Percentiles rank a stretch among this genome's conserved stretches.
Evolutionary conservation across 2,329 filamentous ascomycete genomes (phyloP).

Genomic region (Aspergillus candidus): DNA sequence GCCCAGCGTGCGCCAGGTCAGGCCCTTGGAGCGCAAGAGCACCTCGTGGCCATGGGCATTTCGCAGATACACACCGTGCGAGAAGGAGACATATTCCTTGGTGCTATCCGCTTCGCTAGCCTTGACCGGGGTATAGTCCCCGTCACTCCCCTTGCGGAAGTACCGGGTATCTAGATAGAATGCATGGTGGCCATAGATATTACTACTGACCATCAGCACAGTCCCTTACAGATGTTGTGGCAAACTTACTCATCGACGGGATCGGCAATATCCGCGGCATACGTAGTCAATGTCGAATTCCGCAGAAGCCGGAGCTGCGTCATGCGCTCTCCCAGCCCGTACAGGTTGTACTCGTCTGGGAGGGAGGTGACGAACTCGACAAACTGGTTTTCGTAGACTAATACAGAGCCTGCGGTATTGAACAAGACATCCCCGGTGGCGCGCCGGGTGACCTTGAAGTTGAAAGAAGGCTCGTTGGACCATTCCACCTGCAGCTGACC

Average conservation of each 20-base stretch:
- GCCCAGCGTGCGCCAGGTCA: constrained; percentile 70
- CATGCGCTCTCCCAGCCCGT: constrained; percentile 69
- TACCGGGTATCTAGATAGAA: constrained; percentile 77
- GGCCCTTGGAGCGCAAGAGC: constrained; percentile 54
- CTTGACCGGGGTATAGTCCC: constrained; percentile 49
- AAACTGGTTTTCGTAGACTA: constrained; percentile 73
- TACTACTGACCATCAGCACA: constrained; percentile 31
- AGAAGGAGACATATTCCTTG: constrained; percentile 57
- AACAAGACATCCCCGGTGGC: constrained; percentile 63
- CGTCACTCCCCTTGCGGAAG: constrained; percentile 50
- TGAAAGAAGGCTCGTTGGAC: constrained; percentile 54
- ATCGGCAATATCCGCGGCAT: constrained; percentile 61
- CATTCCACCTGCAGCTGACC: constrained; percentile 48
- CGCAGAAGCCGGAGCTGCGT: constrained; percentile 65
- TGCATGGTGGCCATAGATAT: constrained; percentile 71
- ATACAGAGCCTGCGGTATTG: constrained; percentile 55
- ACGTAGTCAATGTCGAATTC: constrained; percentile 64
- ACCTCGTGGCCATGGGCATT: constrained; percentile 74
- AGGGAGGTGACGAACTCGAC: constrained; percentile 63
- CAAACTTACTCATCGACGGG: constrained; percentile 38
- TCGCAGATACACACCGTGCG: constrained; percentile 70
- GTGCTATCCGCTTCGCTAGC: constrained; percentile 48
- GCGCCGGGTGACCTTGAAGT: constrained; percentile 50
- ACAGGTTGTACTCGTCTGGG: constrained; percentile 67
- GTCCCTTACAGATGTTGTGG: neutral